phyloP scores from a whole-genome alignment of 2,329 filamentous ascomycete species.

The Hypocreales sp. region DNA sequence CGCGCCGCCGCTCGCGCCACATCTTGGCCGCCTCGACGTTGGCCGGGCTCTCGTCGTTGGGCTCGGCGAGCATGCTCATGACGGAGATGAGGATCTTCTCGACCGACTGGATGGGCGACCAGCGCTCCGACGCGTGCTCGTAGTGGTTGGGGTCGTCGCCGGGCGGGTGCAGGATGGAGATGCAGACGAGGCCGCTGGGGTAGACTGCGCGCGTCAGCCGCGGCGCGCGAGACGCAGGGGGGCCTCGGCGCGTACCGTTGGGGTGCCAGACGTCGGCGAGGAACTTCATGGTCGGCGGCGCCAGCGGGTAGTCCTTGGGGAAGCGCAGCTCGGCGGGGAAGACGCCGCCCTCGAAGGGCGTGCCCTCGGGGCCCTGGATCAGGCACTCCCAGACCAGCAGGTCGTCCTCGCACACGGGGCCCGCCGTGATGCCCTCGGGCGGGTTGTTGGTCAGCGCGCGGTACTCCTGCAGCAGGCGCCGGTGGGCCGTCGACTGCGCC shows the following conservation, averaged over 20 bases:
- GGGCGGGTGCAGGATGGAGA: constrained; percentile 92
- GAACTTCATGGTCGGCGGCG: constrained; percentile 93
- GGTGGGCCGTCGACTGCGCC: constrained; percentile 48
- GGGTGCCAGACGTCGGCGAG: constrained; percentile 91
- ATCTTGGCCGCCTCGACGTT: constrained; percentile 94
- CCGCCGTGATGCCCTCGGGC: constrained; percentile 94
- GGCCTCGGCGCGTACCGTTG: constrained; percentile 79
- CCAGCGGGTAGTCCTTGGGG: constrained; percentile 90
- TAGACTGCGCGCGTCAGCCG: too few species aligned
- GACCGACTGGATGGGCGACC: constrained; percentile 92
- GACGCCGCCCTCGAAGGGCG: constrained; percentile 88
- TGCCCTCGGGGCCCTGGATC: constrained; percentile 89
- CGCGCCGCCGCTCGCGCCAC: constrained; percentile 72
- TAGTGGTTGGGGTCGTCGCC: constrained; percentile 98
- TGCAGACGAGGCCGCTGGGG: constrained; percentile 81
- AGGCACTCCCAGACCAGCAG: constrained; percentile 92
- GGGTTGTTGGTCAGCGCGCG: constrained; percentile 84
- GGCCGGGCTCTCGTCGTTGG: constrained; percentile 91
- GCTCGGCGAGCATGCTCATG: constrained; percentile 96
- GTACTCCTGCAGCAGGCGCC: constrained; percentile 92
- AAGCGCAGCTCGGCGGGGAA: constrained; percentile 93
- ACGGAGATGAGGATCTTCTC: constrained; percentile 95
- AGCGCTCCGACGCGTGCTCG: constrained; percentile 87
- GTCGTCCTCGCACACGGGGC: constrained; percentile 86
- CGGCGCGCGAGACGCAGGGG: too few species aligned